Percentiles rank a stretch among this genome's conserved stretches.
Conservation (phyloP, 805 yeast genomes). For the Candida lessepsii region DNA sequence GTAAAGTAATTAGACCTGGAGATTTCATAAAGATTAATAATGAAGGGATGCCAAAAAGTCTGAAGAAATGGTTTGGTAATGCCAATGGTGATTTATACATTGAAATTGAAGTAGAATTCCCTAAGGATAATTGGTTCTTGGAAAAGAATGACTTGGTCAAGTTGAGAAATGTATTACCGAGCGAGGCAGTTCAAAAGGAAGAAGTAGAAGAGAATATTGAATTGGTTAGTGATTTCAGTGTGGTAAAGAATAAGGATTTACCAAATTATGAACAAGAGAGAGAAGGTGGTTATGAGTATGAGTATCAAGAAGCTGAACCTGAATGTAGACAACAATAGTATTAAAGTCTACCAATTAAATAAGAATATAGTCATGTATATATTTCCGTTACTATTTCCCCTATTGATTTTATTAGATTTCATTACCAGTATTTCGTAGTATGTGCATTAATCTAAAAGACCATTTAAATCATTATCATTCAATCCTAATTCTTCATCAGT, state of each 20-base stretch:
- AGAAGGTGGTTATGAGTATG: slow-evolving; percentile 10
- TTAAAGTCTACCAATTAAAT: neutral
- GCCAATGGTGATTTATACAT: slow-evolving; percentile 69
- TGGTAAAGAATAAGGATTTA: slow-evolving; percentile 24
- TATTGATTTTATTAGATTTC: too few species aligned
- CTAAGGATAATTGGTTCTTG: slow-evolving; percentile 78
- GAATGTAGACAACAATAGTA: slow-evolving; percentile 35
- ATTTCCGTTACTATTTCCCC: too few species aligned
- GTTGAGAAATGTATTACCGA: slow-evolving; percentile 56
- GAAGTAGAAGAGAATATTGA: slow-evolving; percentile 35
- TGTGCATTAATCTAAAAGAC: slow-evolving; percentile 29
- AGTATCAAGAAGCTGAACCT: slow-evolving; percentile 20
- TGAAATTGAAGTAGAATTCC: slow-evolving; percentile 73
- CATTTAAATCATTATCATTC: slow-evolving; percentile 31
- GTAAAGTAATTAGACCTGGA: slow-evolving; percentile 79
- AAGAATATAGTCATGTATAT: neutral
- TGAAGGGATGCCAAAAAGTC: slow-evolving; percentile 81
- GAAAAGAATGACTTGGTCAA: slow-evolving; percentile 64
- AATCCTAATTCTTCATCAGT: slow-evolving; percentile 28
- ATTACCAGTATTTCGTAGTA: too few species aligned
- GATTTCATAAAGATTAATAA: slow-evolving; percentile 59
- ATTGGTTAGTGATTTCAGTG: slow-evolving; percentile 32
- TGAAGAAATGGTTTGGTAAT: slow-evolving; percentile 29
- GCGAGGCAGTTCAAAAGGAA: slow-evolving; percentile 22
- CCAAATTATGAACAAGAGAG: slow-evolving; percentile 30